Evolutionary conservation across 345 rosid species (phyloP).

Genomic region (Alliaria petiolata): DNA sequence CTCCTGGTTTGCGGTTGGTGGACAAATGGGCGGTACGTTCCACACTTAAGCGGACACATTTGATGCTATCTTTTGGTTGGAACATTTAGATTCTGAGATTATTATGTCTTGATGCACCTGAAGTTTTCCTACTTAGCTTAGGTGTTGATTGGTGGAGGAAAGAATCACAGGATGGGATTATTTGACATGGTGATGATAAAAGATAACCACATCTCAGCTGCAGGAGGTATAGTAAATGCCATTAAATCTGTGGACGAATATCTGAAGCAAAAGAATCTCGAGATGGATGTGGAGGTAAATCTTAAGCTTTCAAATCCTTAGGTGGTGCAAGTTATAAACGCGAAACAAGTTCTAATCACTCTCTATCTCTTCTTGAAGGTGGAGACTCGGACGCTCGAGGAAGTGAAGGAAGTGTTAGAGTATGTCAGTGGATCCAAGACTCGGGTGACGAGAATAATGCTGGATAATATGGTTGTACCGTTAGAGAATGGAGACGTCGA

Average conservation of each 20-base stretch:
- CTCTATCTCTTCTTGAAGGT: slow-evolving; percentile 40
- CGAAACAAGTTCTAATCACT: not conserved
- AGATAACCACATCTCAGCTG: slow-evolving; percentile 95
- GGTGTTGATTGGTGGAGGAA: slow-evolving; percentile 97
- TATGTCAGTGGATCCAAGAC: slow-evolving; percentile 56
- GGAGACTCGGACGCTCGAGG: slow-evolving; percentile 86
- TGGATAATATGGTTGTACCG: slow-evolving; percentile 95
- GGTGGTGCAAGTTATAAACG: not conserved
- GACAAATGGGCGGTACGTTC: slow-evolving; percentile 91
- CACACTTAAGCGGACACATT: not conserved
- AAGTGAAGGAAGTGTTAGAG: slow-evolving; percentile 63
- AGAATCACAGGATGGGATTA: slow-evolving; percentile 90
- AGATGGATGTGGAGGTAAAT: slow-evolving; percentile 91
- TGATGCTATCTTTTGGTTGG: not conserved
- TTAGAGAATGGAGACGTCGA: slow-evolving; percentile 77
- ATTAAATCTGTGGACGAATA: slow-evolving; percentile 70
- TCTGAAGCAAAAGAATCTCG: slow-evolving; percentile 58
- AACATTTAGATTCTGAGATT: not conserved
- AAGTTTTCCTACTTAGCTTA: slow-evolving; percentile 30
- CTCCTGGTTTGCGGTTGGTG: slow-evolving; percentile 84
- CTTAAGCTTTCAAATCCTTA: not conserved
- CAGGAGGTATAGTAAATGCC: slow-evolving; percentile 80
- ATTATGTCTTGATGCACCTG: slow-evolving; percentile 22
- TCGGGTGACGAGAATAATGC: slow-evolving; percentile 78
- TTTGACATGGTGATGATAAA: slow-evolving; percentile 98